phyloP scores from a whole-genome alignment of 140 eudicot species.

The Ambrosia hybrid region DNA sequence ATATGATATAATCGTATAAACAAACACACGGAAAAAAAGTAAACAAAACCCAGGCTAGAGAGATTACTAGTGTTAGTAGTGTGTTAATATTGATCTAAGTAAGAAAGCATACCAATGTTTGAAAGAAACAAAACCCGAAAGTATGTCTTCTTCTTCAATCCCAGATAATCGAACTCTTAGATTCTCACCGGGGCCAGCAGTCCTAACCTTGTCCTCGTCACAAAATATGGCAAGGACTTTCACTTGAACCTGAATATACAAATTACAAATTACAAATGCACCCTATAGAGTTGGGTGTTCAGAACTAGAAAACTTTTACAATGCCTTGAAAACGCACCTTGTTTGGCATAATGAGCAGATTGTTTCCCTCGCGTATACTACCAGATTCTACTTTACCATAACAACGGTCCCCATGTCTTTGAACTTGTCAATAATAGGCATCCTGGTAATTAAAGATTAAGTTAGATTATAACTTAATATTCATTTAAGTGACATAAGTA shows the following conservation, averaged over 20 bases:
- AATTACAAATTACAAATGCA: not conserved
- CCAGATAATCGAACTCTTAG: conserved; percentile 86
- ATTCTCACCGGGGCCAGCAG: conserved; percentile 97
- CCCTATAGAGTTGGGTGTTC: not conserved
- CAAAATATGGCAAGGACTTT: conserved; percentile 67
- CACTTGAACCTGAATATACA: conserved; percentile 62
- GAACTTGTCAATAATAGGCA: conserved; percentile 92
- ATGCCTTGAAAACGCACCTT: conserved; percentile 43
- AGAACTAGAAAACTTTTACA: not conserved
- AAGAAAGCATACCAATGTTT: conserved; percentile 53
- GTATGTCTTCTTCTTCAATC: conserved; percentile 80
- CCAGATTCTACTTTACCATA: conserved; percentile 96
- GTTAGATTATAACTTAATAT: not conserved
- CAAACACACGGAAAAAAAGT: no score
- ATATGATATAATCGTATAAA: no score
- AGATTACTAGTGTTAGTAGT: no score
- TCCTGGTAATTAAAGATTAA: conserved; percentile 37
- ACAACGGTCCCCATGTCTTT: conserved; percentile 99
- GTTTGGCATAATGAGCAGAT: conserved; percentile 81
- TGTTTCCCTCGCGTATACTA: conserved; percentile 75
- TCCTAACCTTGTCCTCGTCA: conserved; percentile 77
- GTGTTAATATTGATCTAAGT: not conserved
- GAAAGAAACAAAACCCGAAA: conserved; percentile 74
- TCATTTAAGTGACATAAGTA: not conserved
- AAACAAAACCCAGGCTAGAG: no score